phyloP scores from a whole-genome alignment of 129 eudicot species.

The Tagetes patula region DNA sequence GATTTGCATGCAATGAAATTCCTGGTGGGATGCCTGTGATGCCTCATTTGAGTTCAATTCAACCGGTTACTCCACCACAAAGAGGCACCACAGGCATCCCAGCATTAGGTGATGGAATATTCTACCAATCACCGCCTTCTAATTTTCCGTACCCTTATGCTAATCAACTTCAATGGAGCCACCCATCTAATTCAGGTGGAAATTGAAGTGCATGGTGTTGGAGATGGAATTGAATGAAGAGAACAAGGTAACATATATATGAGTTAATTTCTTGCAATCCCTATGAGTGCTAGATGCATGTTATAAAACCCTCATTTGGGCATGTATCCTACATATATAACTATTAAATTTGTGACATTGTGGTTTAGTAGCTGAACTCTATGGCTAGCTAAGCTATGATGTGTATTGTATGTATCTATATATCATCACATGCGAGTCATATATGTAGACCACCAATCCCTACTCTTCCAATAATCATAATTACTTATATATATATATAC shows the following conservation, averaged over 20 bases:
- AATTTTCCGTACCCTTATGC: slow-evolving; percentile 34
- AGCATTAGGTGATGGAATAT: slow-evolving; percentile 31
- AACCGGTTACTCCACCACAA: slow-evolving; percentile 38
- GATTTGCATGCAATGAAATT: slow-evolving; percentile 51
- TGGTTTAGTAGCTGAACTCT: slow-evolving; percentile 35
- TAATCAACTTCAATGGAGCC: slow-evolving; percentile 41
- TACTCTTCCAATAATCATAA: slow-evolving; percentile 27
- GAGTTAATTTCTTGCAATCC: background rate
- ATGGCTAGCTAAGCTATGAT: slow-evolving; percentile 32
- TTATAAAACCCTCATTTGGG: slow-evolving; percentile 37
- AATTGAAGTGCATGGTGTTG: slow-evolving; percentile 34
- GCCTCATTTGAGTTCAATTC: slow-evolving; percentile 37
- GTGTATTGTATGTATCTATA: slow-evolving; percentile 7
- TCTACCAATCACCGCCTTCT: slow-evolving; percentile 43
- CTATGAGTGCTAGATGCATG: slow-evolving; percentile 27
- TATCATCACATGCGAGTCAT: slow-evolving; percentile 32
- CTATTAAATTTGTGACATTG: slow-evolving; percentile 21
- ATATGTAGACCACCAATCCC: slow-evolving; percentile 45
- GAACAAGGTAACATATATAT: slow-evolving; percentile 37
- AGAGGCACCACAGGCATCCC: background rate
- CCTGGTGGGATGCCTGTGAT: slow-evolving; percentile 28
- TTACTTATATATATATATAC: background rate
- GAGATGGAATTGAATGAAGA: slow-evolving; percentile 33
- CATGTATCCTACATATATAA: slow-evolving; percentile 23
- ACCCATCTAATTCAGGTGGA: slow-evolving; percentile 27